Conservation (phyloP, 2,329 filamentous ascomycete genomes). For the Pseudogymnoascus sp. region DNA sequence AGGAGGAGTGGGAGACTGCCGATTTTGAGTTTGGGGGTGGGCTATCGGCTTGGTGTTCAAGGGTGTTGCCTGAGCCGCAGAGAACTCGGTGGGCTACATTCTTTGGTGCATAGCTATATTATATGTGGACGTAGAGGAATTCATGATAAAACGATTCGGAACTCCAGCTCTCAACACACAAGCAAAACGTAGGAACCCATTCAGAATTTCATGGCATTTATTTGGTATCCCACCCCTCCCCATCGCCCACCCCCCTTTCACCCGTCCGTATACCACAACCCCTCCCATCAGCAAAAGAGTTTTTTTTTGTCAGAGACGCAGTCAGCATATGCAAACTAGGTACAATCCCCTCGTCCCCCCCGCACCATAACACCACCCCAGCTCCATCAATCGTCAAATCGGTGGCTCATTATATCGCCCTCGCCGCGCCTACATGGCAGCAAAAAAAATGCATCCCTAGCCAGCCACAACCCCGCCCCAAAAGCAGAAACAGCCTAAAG, state of each 20-base stretch:
- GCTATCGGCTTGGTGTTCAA: not conserved
- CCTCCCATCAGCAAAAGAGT: not conserved
- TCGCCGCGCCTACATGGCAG: not conserved
- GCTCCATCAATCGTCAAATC: not conserved
- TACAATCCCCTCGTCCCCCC: not conserved
- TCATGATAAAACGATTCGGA: not conserved
- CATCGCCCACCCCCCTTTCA: not conserved
- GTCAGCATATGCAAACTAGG: slow-evolving; percentile 3
- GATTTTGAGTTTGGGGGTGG: not conserved
- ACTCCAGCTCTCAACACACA: not conserved
- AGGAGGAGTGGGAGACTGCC: not conserved
- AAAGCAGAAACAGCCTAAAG: not conserved
- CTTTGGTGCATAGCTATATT: not conserved
- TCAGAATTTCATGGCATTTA: slow-evolving; percentile 1
- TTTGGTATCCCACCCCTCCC: not conserved
- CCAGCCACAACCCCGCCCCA: not conserved
- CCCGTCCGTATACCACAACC: not conserved
- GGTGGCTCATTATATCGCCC: slow-evolving; percentile 5
- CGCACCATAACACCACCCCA: not conserved
- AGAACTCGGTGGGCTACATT: not conserved
- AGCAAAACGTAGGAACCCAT: not conserved
- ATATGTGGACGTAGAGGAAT: not conserved
- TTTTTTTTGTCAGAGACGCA: slow-evolving; percentile 1
- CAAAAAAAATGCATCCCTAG: not conserved
- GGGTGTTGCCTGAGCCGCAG: not conserved